A percentile compares a stretch with the other conserved stretches of the same genome.
These are phyloP conservation scores for Alternaria alternata DNA, from an alignment of 2,329 filamentous ascomycete genomes.

Conservation along the genomic window DNA sequence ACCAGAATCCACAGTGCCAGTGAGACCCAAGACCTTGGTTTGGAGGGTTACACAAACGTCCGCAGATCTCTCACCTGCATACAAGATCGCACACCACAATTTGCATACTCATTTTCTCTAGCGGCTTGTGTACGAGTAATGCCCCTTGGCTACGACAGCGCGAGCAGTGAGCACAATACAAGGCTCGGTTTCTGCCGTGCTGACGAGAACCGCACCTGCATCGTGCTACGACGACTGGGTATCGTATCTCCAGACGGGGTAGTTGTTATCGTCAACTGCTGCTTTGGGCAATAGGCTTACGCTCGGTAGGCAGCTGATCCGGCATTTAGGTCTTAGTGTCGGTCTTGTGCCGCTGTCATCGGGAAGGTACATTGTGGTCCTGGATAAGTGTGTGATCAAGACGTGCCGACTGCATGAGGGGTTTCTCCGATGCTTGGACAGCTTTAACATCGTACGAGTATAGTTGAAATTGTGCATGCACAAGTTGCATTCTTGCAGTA, in stretches of 20 bases:
- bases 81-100: conserved; percentile 17
- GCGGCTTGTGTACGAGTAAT: conserved; percentile 6
- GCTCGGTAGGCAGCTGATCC: conserved; percentile 18
- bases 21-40: conserved; percentile 12
- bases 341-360: conserved; percentile 9
- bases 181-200: conserved; percentile 5
- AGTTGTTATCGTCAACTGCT: conserved; percentile 32
- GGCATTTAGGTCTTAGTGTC: conserved; percentile 18
- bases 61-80: conserved; percentile 17
- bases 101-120: not conserved
- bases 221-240: conserved; percentile 27
- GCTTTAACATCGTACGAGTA: conserved; percentile 1
- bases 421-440: not conserved
- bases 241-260: conserved; percentile 3
- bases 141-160: conserved; percentile 9
- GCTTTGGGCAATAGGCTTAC: conserved; percentile 15
- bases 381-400: conserved; percentile 10
- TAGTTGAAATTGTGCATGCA: conserved; percentile 3
- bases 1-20: conserved; percentile 11
- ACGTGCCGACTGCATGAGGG: conserved; percentile 7
- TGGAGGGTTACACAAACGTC: conserved; percentile 13
- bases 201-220: conserved; percentile 27
- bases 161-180: conserved; percentile 9
- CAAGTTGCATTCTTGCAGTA: conserved; percentile 1
- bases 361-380: conserved; percentile 4